These are phyloP conservation scores for Hsuehochloa calcarea DNA, from an alignment of 176 grass and related monocot genomes.

Conservation along the genomic window DNA sequence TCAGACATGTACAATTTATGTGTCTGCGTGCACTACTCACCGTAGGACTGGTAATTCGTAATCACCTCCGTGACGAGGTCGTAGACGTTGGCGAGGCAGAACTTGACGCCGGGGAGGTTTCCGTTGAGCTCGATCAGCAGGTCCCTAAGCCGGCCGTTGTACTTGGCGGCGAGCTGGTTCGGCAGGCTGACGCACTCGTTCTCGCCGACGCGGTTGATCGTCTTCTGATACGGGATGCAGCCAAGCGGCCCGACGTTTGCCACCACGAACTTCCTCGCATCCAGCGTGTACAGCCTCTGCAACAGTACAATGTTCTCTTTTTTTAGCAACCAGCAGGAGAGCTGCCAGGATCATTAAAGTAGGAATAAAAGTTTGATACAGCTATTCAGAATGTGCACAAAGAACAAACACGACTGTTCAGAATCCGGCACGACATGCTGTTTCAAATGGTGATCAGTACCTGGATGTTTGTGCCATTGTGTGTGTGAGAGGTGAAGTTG, in stretches of 20 bases:
- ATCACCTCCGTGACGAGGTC: constrained; percentile 77
- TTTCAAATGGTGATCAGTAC: not conserved
- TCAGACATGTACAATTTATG: not conserved
- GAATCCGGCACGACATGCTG: not conserved
- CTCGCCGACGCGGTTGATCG: constrained; percentile 50
- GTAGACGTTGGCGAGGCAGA: constrained; percentile 89
- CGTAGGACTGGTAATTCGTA: constrained; percentile 61
- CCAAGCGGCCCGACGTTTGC: constrained; percentile 88
- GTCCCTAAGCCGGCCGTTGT: constrained; percentile 57
- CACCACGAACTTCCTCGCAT: constrained; percentile 80
- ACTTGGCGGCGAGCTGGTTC: constrained; percentile 68
- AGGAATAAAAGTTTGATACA: no score
- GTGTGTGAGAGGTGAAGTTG: not conserved
- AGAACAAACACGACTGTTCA: no score
- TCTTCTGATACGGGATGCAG: constrained; percentile 98
- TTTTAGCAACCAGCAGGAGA: no score
- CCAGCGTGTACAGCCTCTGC: constrained; percentile 72
- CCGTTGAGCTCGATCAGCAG: constrained; percentile 64
- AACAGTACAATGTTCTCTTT: not conserved
- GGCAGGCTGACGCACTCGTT: constrained; percentile 79
- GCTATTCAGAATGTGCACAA: no score
- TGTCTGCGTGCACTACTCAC: not conserved
- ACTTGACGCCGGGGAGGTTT: constrained; percentile 55
- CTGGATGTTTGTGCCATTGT: not conserved
- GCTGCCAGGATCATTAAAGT: no score